Percentiles rank a stretch among this genome's conserved stretches.
Conservation (phyloP, 768 basidiomycete genomes). For the Thelephora aurantiotincta region DNA sequence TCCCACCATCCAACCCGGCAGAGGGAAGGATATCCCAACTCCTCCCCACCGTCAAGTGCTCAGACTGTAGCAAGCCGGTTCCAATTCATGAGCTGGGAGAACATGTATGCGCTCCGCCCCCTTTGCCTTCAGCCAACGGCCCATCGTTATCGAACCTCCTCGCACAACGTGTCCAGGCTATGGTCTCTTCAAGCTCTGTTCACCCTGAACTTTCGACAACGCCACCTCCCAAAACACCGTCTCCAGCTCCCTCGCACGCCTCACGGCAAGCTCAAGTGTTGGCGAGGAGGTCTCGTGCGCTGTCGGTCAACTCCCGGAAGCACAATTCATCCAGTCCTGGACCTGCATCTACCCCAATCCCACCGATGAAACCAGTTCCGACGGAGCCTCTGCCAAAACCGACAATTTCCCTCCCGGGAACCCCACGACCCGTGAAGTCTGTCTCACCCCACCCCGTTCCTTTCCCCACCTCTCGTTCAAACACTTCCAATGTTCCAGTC, state of each 20-base stretch:
- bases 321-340: background rate
- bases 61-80: conserved; percentile 57
- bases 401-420: background rate
- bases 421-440: background rate
- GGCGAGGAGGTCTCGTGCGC: background rate
- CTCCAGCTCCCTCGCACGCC: background rate
- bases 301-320: background rate
- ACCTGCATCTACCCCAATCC: background rate
- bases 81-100: conserved; percentile 62
- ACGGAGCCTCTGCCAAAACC: background rate
- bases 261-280: too few relatives aligned
- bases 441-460: background rate
- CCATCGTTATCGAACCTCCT: conserved; percentile 24
- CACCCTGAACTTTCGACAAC: background rate
- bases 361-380: background rate
- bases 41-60: conserved; percentile 77
- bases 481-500: background rate
- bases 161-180: conserved; percentile 34
- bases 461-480: background rate
- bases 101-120: conserved; percentile 52
- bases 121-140: conserved; percentile 23
- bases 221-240: background rate
- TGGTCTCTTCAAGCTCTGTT: conserved; percentile 15
- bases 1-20: conserved; percentile 7
- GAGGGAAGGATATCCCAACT: conserved; percentile 38